phyloP scores from a whole-genome alignment of 108 stramenopile species.

The Skeletonema tropicum region DNA sequence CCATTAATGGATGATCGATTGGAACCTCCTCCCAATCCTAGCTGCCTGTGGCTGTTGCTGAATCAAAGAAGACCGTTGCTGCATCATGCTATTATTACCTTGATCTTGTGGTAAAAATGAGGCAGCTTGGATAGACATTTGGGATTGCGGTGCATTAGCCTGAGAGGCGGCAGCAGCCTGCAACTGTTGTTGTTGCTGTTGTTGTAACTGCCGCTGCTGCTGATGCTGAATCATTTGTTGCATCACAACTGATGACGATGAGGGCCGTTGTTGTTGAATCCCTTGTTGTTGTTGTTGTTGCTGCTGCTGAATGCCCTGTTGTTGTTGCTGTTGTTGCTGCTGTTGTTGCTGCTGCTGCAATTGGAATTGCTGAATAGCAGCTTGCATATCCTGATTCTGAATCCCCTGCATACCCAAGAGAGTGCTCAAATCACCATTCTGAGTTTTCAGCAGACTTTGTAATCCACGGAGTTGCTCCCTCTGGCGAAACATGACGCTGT shows the following conservation, averaged over 20 bases:
- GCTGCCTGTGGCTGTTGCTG: neutral
- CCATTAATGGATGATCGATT: neutral
- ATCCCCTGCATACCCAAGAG: conserved; percentile 2
- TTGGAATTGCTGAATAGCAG: conserved; percentile 8
- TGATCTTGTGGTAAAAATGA: neutral
- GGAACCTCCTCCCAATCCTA: neutral
- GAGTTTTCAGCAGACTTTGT: conserved; percentile 27
- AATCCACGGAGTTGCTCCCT: conserved; percentile 36
- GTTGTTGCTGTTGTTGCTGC: conserved; percentile 12
- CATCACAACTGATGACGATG: conserved; percentile 25
- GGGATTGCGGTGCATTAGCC: neutral
- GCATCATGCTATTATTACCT: neutral
- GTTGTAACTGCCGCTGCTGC: conserved; percentile 13
- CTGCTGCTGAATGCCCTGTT: conserved; percentile 6
- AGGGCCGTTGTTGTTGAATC: conserved; percentile 3
- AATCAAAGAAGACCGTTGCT: neutral
- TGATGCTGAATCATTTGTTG: conserved; percentile 32
- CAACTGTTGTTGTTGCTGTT: neutral
- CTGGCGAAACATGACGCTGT: conserved; percentile 32
- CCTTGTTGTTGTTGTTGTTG: conserved; percentile 17
- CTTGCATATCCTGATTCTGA: conserved; percentile 12
- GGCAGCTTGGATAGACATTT: neutral
- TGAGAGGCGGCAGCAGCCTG: conserved; percentile 1
- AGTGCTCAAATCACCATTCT: neutral
- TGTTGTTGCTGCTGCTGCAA: conserved; percentile 6